phyloP scores from a whole-genome alignment of 2,329 filamentous ascomycete genomes.

The Stachybotrys chlorohalonatus region DNA sequence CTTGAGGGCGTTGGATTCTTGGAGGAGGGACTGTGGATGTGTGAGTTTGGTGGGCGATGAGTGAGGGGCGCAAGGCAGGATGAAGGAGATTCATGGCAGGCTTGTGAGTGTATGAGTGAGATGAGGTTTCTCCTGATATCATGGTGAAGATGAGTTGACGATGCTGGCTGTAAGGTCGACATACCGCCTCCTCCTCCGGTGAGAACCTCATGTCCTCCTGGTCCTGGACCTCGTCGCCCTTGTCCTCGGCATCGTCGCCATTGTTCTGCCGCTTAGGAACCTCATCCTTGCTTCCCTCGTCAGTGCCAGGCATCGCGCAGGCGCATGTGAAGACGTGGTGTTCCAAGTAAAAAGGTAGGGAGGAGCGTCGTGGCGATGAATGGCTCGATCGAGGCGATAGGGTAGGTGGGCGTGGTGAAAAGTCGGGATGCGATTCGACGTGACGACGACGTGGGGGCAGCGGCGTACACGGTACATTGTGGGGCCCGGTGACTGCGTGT shows the following conservation, averaged over 20 bases:
- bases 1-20: constrained; percentile 66
- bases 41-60: background rate
- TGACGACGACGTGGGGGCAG: too few species aligned
- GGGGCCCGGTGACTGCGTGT: too few species aligned
- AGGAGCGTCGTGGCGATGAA: background rate
- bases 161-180: constrained; percentile 8
- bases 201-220: constrained; percentile 31
- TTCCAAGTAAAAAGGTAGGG: background rate
- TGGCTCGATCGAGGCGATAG: background rate
- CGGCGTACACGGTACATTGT: too few species aligned
- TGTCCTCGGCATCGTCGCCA: background rate
- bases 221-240: constrained; percentile 2
- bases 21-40: constrained; percentile 48
- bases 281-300: background rate
- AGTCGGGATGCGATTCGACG: background rate
- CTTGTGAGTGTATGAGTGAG: background rate
- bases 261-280: background rate
- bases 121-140: background rate
- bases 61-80: background rate
- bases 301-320: background rate
- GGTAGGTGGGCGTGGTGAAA: background rate
- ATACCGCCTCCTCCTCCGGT: constrained; percentile 48
- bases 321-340: background rate
- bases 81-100: background rate
- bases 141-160: background rate